Conservation (phyloP, 2,329 filamentous ascomycete species). For the Seiridium cupressi region DNA sequence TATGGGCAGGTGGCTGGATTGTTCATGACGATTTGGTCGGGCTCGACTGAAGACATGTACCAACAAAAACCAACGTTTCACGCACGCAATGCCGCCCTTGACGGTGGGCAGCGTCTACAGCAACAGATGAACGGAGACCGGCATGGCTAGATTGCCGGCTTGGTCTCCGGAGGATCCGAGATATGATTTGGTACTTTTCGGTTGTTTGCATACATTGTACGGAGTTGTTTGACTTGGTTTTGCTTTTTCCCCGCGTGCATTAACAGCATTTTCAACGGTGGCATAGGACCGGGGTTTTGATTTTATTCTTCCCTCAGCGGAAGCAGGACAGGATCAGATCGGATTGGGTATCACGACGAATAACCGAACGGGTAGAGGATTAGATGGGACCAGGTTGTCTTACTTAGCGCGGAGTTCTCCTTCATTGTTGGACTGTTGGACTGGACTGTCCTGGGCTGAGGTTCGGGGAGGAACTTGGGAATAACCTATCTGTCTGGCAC, state of each 20-base stretch:
- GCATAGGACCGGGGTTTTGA: not conserved
- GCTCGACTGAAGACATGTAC: no score
- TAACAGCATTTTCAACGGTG: not conserved
- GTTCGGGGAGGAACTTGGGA: not conserved
- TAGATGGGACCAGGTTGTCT: slow-evolving; percentile 2
- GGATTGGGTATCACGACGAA: not conserved
- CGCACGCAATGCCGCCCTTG: not conserved
- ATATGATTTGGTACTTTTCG: not conserved
- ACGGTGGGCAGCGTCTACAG: not conserved
- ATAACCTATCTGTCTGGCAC: not conserved
- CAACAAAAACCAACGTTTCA: slow-evolving; percentile 4
- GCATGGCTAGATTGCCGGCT: no score
- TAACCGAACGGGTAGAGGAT: not conserved
- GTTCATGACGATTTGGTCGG: no score
- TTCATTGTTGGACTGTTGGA: not conserved
- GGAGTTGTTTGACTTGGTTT: slow-evolving; percentile 3
- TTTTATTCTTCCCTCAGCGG: not conserved
- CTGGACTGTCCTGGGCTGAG: not conserved
- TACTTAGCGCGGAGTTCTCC: slow-evolving; percentile 7
- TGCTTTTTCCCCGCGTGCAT: not conserved
- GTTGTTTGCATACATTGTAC: not conserved
- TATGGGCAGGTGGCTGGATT: no score
- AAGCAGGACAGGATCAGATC: not conserved
- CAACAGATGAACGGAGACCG: no score
- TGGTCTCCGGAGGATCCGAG: no score